phyloP scores from a whole-genome alignment of 345 rosid species.

The Gossypium raimondii region DNA sequence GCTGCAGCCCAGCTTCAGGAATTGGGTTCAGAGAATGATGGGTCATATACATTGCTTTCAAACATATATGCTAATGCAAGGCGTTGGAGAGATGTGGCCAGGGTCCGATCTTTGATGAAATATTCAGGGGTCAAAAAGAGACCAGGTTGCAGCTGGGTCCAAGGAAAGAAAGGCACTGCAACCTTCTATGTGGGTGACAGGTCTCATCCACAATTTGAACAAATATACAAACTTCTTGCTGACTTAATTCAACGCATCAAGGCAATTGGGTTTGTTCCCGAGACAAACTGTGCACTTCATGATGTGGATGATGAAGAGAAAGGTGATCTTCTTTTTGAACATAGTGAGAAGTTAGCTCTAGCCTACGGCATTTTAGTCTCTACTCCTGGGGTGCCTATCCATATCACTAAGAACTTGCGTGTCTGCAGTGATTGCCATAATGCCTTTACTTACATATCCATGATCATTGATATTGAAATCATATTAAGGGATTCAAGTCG shows the following conservation, averaged over 20 bases:
- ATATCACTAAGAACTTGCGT: constrained; percentile 74
- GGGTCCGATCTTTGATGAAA: constrained; percentile 66
- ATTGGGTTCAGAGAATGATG: constrained; percentile 56
- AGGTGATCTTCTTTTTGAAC: constrained; percentile 66
- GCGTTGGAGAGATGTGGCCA: constrained; percentile 83
- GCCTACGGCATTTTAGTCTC: constrained; percentile 64
- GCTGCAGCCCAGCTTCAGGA: constrained; percentile 48
- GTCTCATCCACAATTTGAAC: constrained; percentile 47
- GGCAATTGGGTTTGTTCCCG: constrained; percentile 74
- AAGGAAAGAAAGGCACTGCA: constrained; percentile 68
- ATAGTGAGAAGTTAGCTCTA: constrained; percentile 86
- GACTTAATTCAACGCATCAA: constrained; percentile 59
- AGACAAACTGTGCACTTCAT: constrained; percentile 76
- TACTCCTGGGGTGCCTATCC: constrained; percentile 52
- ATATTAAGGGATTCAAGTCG: constrained; percentile 83
- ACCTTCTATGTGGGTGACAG: constrained; percentile 75
- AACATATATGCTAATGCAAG: constrained; percentile 77
- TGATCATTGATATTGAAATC: constrained; percentile 62
- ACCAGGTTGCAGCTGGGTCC: constrained; percentile 92
- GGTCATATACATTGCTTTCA: constrained; percentile 72
- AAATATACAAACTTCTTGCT: constrained; percentile 50
- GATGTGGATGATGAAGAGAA: constrained; percentile 92
- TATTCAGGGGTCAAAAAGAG: constrained; percentile 59
- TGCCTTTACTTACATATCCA: constrained; percentile 63
- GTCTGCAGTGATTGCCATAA: constrained; percentile 84